Evolutionary conservation across 2,329 filamentous ascomycete species (phyloP).

Genomic region (Shiraia sp.): DNA sequence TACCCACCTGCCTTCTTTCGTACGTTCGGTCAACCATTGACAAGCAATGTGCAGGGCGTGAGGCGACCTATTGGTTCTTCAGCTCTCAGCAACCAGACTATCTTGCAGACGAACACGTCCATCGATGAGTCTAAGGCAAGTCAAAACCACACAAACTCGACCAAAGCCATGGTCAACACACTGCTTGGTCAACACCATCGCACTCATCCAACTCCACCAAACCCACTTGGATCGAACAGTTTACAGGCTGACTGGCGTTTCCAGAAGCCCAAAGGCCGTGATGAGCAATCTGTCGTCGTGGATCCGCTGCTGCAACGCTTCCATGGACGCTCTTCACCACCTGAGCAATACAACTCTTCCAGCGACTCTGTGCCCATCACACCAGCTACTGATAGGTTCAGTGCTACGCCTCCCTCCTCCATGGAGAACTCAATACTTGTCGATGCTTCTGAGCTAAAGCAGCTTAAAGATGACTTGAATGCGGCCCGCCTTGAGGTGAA

Average conservation of each 20-base stretch:
- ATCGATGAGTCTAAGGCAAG: conserved; percentile 40
- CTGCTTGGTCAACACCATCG: not conserved
- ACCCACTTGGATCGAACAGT: not conserved
- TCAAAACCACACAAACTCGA: not conserved
- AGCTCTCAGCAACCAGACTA: conserved; percentile 37
- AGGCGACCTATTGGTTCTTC: conserved; percentile 47
- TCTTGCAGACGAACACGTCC: conserved; percentile 17
- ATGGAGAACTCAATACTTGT: conserved; percentile 33
- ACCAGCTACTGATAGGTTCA: conserved; percentile 61
- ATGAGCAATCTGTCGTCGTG: conserved; percentile 34
- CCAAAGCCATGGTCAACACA: not conserved
- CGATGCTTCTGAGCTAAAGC: conserved; percentile 64
- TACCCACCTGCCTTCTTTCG: conserved; percentile 21
- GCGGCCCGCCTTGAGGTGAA: conserved; percentile 71
- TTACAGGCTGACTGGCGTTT: not conserved
- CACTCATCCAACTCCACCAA: not conserved
- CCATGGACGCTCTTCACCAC: conserved; percentile 56
- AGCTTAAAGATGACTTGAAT: conserved; percentile 72
- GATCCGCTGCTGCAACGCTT: conserved; percentile 75
- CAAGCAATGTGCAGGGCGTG: conserved; percentile 41
- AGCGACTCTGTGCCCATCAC: conserved; percentile 66
- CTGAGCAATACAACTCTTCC: conserved; percentile 61
- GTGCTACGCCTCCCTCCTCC: conserved; percentile 33
- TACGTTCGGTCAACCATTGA: conserved; percentile 36
- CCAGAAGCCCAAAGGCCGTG: conserved; percentile 50